Percentiles rank a stretch among this genome's conserved stretches.
These are phyloP conservation scores for Geotrichum citri-aurantii DNA, from an alignment of 1,139 yeast species.

Conservation along the genomic window DNA sequence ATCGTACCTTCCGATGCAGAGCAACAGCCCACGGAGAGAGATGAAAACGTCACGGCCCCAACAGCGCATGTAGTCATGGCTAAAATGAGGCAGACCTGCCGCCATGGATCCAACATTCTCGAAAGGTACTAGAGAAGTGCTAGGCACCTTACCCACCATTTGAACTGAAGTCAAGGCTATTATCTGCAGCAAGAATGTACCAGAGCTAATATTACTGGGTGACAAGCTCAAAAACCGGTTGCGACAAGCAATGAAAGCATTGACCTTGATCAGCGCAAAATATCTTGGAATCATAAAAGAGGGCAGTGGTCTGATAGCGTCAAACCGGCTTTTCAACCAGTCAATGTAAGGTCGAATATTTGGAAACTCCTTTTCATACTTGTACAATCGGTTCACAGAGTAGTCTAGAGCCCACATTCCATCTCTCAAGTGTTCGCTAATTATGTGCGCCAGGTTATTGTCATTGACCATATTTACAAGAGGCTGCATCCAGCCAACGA, in stretches of 20 bases:
- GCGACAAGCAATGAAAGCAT: constrained; percentile 77
- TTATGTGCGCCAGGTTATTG: constrained; percentile 78
- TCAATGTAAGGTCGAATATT: constrained; percentile 49
- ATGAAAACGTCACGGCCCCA: constrained; percentile 98
- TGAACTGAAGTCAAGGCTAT: constrained; percentile 80
- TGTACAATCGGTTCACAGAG: constrained; percentile 54
- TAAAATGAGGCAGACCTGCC: constrained; percentile 94
- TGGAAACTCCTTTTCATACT: constrained; percentile 45
- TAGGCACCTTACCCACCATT: constrained; percentile 71
- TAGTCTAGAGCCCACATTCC: constrained; percentile 92
- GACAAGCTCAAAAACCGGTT: constrained; percentile 57
- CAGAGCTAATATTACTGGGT: constrained; percentile 48
- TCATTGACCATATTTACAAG: constrained; percentile 55
- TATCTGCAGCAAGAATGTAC: constrained; percentile 71
- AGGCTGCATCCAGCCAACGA: constrained; percentile 86
- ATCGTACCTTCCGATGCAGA: constrained; percentile 70
- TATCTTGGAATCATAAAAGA: constrained; percentile 79
- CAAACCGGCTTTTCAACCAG: constrained; percentile 67
- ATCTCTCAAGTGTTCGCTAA: constrained; percentile 70
- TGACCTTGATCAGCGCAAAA: constrained; percentile 72
- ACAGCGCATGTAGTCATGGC: constrained; percentile 86
- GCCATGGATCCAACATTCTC: constrained; percentile 68
- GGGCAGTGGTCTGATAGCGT: constrained; percentile 63
- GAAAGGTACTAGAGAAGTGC: constrained; percentile 69
- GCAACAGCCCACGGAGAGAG: constrained; percentile 71